Evolutionary conservation across 1,139 yeast genomes (phyloP), one percentile per base, ranked within the genome.

Genomic region (Sugiyamaella neomexicana): DNA sequence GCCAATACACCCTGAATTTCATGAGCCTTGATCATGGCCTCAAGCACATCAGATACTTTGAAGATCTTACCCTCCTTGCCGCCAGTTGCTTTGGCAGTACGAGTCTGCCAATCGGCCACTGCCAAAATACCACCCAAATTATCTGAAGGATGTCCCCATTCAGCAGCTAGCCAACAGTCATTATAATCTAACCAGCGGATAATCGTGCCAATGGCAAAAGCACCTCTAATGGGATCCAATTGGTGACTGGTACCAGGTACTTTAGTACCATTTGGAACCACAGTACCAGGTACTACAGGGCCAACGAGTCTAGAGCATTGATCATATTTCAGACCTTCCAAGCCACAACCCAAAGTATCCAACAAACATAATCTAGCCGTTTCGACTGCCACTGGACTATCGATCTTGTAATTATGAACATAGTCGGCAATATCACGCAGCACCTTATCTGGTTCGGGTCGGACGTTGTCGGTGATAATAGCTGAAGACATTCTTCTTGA

Each of bases 81-180:
- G 39, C 68, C 68, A 39, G 75, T 71, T 29, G 77, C 75, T 65
- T 75, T 77, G 55, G 74, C 70, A 32, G 73, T 65, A 58, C 84
- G 73, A 48, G 82, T 77, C 59, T 78, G 72, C 72, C 80, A 76
- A 65, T 80, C 85, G 20, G 84, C 80, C 36, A 81, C 81, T 1
- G 85, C 82, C 25, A 80, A 67, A 55, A 80, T 80, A 49, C 82
- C 82, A 49, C 84, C 85, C 56, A 80, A 61, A 65, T 80, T 80
- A 65, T 80, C 85, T 17, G 82, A 78, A 27, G 85, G 85, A 65
- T 80, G 85, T 5, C 85, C 85, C 85, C 85, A 80, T 65, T 80
- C 85, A 31, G 83, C 83, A 52, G 85, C 85, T 43, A 81, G 68
- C 85, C 84, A 81, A 67, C 84, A 80, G 66, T 80, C 85, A 60